Percentiles rank a stretch among this genome's conserved stretches.
Evolutionary conservation across 2,329 filamentous ascomycete genomes (phyloP).

Genomic region (Phaeomoniella chlamydospora): DNA sequence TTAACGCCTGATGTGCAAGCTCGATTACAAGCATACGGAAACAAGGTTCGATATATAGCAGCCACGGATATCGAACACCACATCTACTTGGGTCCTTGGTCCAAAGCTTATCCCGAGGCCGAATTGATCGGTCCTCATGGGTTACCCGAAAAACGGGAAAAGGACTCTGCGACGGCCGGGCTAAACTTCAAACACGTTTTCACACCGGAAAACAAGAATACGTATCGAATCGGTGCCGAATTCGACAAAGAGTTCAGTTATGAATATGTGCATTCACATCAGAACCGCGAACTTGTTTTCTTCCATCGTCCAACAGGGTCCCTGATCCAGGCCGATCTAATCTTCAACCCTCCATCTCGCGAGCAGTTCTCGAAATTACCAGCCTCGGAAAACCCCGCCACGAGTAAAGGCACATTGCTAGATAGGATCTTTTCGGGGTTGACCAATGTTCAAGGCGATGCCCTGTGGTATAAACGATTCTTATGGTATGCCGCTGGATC

Average conservation of each 20-base stretch:
- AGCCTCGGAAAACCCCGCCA: conserved; percentile 27
- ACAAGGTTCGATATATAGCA: conserved; percentile 66
- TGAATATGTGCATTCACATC: conserved; percentile 68
- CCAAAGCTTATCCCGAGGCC: conserved; percentile 60
- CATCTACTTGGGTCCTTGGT: conserved; percentile 82
- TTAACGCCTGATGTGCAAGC: conserved; percentile 60
- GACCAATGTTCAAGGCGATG: conserved; percentile 41
- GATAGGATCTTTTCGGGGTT: conserved; percentile 44
- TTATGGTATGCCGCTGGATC: conserved; percentile 60
- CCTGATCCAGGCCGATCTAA: conserved; percentile 74
- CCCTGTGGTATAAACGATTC: conserved; percentile 66
- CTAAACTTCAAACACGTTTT: conserved; percentile 56
- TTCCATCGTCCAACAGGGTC: conserved; percentile 64
- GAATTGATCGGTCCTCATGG: conserved; percentile 72
- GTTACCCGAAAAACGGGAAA: conserved; percentile 65
- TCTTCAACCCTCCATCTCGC: conserved; percentile 78
- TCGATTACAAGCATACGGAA: conserved; percentile 49
- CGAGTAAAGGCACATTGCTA: conserved; percentile 40
- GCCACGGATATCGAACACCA: conserved; percentile 89
- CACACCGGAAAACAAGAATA: conserved; percentile 34
- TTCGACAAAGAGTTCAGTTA: conserved; percentile 79
- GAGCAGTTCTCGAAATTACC: conserved; percentile 64
- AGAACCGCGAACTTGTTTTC: conserved; percentile 81
- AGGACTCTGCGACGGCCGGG: conserved; percentile 38
- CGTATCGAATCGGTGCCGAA: conserved; percentile 49